phyloP scores from a whole-genome alignment of 352 stramenopile species.

The Elongisporangium senticosum region DNA sequence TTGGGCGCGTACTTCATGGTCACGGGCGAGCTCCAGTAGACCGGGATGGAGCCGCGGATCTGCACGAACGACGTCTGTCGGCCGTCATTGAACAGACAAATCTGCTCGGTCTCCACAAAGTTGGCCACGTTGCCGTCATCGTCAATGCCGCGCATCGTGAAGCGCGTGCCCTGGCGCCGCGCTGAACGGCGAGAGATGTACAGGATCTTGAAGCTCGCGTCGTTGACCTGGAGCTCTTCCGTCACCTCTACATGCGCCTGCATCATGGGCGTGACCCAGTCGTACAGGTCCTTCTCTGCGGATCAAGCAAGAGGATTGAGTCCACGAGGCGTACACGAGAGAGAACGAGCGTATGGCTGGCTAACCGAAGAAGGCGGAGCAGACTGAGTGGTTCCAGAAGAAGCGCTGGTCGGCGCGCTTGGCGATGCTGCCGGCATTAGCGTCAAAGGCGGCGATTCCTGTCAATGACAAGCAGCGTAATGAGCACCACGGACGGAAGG shows the following conservation, averaged over 20 bases:
- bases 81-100: slow-evolving; percentile 68
- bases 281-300: slow-evolving; percentile 68
- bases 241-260: slow-evolving; percentile 56
- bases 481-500: slow-evolving; percentile 4
- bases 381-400: slow-evolving; percentile 90
- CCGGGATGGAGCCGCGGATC: slow-evolving; percentile 93
- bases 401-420: slow-evolving; percentile 87
- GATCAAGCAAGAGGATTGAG: slow-evolving; percentile 1
- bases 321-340: slow-evolving; percentile 1
- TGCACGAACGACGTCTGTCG: slow-evolving; percentile 60
- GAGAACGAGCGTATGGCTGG: not conserved
- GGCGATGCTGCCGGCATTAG: slow-evolving; percentile 42
- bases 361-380: slow-evolving; percentile 48
- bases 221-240: slow-evolving; percentile 36
- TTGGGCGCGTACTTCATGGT: slow-evolving; percentile 93
- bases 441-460: slow-evolving; percentile 54
- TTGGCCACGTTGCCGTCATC: slow-evolving; percentile 89
- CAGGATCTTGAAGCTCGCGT: slow-evolving; percentile 56
- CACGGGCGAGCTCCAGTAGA: slow-evolving; percentile 89
- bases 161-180: slow-evolving; percentile 86
- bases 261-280: slow-evolving; percentile 79
- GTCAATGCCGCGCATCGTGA: slow-evolving; percentile 92
- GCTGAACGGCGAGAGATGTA: slow-evolving; percentile 72
- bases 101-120: slow-evolving; percentile 95
- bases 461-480: not conserved